Evolutionary conservation across 192 early-diverging fungal species (phyloP).

Genomic region (Piromyces finnis): DNA sequence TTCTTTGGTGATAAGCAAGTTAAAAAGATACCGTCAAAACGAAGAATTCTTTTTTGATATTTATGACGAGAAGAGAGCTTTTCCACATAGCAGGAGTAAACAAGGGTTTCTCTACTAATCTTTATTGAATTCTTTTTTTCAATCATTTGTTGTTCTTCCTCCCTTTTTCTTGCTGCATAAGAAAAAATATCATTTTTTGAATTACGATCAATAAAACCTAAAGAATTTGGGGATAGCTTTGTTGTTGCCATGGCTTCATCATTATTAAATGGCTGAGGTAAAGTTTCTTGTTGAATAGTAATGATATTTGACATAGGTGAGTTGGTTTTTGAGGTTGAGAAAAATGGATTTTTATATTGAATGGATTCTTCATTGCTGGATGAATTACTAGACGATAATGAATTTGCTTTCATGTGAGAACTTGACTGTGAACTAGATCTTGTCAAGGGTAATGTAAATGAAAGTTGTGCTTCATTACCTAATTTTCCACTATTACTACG

Average conservation of each 20-base stretch:
- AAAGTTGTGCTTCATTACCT: too few species aligned
- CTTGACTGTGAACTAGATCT: too few species aligned
- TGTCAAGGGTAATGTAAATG: too few species aligned
- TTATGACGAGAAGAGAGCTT: background rate
- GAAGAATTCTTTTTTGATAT: background rate
- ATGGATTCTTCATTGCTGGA: too few species aligned
- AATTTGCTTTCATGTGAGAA: too few species aligned
- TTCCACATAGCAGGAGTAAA: background rate
- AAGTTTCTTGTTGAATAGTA: too few species aligned
- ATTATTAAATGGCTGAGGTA: background rate
- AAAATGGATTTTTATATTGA: too few species aligned
- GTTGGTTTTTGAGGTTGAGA: too few species aligned
- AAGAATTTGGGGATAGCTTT: background rate
- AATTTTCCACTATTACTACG: too few species aligned
- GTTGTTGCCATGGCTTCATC: background rate
- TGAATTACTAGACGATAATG: too few species aligned
- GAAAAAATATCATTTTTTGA: background rate
- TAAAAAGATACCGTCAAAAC: background rate
- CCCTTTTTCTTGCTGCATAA: background rate
- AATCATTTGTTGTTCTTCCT: background rate
- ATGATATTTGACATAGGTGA: too few species aligned
- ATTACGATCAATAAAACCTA: background rate
- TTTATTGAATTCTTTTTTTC: background rate
- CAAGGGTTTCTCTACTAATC: background rate
- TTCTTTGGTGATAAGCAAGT: background rate